Conservation (phyloP, 169 alveolate species). For the Sarcocystis neurona region DNA sequence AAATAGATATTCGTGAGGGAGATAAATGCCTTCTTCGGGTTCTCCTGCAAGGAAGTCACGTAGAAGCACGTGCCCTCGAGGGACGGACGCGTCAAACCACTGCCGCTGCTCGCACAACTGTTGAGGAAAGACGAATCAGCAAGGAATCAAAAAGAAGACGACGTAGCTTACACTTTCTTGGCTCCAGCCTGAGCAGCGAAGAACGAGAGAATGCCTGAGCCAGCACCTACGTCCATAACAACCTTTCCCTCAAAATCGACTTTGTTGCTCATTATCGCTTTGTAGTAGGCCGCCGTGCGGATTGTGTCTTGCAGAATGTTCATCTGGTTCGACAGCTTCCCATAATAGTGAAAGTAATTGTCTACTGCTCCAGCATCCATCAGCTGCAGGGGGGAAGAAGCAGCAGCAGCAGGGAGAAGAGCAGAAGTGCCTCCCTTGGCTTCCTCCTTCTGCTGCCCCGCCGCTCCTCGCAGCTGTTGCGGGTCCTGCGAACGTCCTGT, state of each 20-base stretch:
- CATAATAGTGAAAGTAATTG: slow-evolving; percentile 94
- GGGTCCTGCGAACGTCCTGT: too few species aligned
- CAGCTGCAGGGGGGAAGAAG: not conserved
- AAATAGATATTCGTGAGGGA: too few species aligned
- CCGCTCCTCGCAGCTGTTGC: too few species aligned
- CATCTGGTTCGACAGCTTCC: slow-evolving; percentile 94
- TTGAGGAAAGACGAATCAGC: too few species aligned
- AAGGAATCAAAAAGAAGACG: too few species aligned
- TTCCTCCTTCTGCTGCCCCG: not conserved
- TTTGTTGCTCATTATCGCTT: slow-evolving; percentile 93
- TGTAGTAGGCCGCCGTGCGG: slow-evolving; percentile 91
- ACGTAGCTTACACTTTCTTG: slow-evolving; percentile 84
- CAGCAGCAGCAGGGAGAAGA: not conserved
- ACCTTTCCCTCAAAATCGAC: slow-evolving; percentile 92
- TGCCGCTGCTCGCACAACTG: too few species aligned
- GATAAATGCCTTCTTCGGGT: too few species aligned
- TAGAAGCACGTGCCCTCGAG: too few species aligned
- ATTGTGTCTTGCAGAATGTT: slow-evolving; percentile 90
- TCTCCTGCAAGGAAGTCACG: too few species aligned
- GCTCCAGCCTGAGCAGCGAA: slow-evolving; percentile 98
- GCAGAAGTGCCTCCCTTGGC: not conserved
- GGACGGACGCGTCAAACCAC: too few species aligned
- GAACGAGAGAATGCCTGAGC: slow-evolving; percentile 98
- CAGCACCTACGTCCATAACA: slow-evolving; percentile 98
- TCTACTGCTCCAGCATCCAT: slow-evolving; percentile 56